Evolutionary conservation across 2,329 filamentous ascomycete genomes (phyloP), one percentile per base, ranked within the genome.

Genomic region (Aspergillus neoniger): DNA sequence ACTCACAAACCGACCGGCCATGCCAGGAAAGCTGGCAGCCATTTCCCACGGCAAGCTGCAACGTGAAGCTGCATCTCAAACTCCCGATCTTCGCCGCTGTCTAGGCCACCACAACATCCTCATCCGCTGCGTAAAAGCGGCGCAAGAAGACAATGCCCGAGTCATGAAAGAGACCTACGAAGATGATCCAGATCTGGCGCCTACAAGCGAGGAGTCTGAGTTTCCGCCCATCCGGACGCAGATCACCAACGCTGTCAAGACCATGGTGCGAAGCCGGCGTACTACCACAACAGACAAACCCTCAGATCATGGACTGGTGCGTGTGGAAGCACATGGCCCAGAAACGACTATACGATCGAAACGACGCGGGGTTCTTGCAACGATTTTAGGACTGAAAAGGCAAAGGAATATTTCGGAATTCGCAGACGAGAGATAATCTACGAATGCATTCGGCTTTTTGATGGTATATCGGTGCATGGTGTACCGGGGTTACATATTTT

Each of bases 61-160:
- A 36, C 57, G 55, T 44, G 65, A 66, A 41, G 39, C 60, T 2
- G 17, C 49, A 19, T 64, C 60, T 10, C 59, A 52, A 10, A 54
- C 60, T 2, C 63, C 63, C 12, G 53, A 64, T 21, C 62, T 65
- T 14, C 65, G 63, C 9, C 65, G 62, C 15, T 67, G 60, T 23
- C 39, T 67, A 9, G 63, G 63, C 17, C 63, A 65, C 17, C 58
- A 64, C 43, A 55, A 51, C n/a, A 52, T 67, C 21, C 61, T 63
- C 25, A 58, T 43, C 41, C 62, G 59, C 17, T 66, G 62, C 36
- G 49, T 63, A 25, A 56, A 57, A 41, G 63, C 64, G 10, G 55
- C 47, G 5, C 55, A 66, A 17, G 63, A 64, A 54, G 55, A 59
- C 50, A 57, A 32, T 36, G 32, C 41, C 47, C 54, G 58, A 25